Evolutionary conservation across 208 protist species (phyloP), one percentile per base, ranked within the genome.

Genomic region (Trypanosoma vivax): DNA sequence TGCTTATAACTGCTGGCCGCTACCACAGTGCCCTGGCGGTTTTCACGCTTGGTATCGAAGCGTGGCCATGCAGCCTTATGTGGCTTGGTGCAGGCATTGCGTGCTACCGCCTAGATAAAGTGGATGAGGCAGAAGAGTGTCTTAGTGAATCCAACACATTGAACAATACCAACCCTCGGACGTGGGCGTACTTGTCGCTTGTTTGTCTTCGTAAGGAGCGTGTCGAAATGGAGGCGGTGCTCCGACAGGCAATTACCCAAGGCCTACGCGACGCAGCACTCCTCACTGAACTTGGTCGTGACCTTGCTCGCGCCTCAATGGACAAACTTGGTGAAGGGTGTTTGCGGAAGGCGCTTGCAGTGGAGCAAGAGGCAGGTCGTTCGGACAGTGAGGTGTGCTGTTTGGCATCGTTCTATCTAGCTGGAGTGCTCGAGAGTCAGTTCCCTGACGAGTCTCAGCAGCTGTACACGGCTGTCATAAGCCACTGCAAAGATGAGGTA

Each of bases 11-110:
- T 9, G 65, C 77, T 18, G 83, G 81, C 2, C 63, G 67, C 18
- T 92, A 88, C 65, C 39, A 65, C 11, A 80, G 94, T 56, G 85
- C 90, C 3, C 70, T 84, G 10, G 81, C 76, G 9, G 82, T 86
- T 10, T 84, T 86, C 33, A 74, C 85, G 2, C 47, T 85, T 38
- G 85, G 70, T 0, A 58, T 88, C 29, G 61, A 83, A 53, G 61
- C 64, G 37, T 94, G 87, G 86, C 83, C 87, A 3, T 79, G 71
- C 39, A 71, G 78, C n/a, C 51, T 90, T 29, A 69, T 86, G 70
- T 96, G 90, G 88, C 70, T 94, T 33, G 88, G 83, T 21, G 72
- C 80, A 5, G 90, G 88, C 31, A 85, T 94, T 40, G 65, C 81
- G 13, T 95, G 91, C 65, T 92, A 86, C 70, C 76, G 86, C 25